Base-by-base conservation (phyloP, 768 basidiomycete species). In the Mycena sanguinolenta region DNA sequence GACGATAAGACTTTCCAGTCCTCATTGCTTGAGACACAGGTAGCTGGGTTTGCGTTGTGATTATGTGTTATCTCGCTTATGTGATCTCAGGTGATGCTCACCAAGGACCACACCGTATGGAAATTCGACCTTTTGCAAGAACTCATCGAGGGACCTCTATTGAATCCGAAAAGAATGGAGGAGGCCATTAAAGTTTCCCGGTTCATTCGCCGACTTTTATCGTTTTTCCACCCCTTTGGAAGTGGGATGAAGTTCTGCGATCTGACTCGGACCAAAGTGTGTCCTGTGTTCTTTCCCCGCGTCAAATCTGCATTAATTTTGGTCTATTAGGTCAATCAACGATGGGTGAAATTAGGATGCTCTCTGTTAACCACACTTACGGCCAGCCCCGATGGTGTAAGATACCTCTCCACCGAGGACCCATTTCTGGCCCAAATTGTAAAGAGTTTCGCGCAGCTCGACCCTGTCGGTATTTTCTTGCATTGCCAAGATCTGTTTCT, bases 1-100 rank as follows among this genome's bases (percentile, higher is more conserved):
- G 98, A 99, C 78, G 98, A 99, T 79, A 92, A 87, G 78, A 89
- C 92, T 5, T 99, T 99, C 81, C 95, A 97, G 76, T 84, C 91
- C 5, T 88, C 86, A 46, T 83, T 99, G 58, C 85, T 96, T 25
- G 96, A 98, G 75, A 95, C 95, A 2, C 94, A 96, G 81, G 95
- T 95, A 61, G 69, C 21, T 25, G 16, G 55, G 78, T 78, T n/a
- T 16, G 46, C 19, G 42, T 21, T 17, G 36, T 28, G 39, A 67
- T 62, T 61, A n/a, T n/a, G n/a, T n/a, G 39, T 42, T 36, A 52
- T 39, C 55, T 42, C 63, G 34, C 68, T 66, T 38, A 73, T 39
- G 2, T 30, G n/a, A 13, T 23, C 21, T 38, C 73, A 95, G 94
- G 93, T 97, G 16, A 92, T 95, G 84, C 84, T 92, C 32, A 92